Conservation (phyloP, 2,329 filamentous ascomycete species). For the Colletotrichum lindemuthianum region DNA sequence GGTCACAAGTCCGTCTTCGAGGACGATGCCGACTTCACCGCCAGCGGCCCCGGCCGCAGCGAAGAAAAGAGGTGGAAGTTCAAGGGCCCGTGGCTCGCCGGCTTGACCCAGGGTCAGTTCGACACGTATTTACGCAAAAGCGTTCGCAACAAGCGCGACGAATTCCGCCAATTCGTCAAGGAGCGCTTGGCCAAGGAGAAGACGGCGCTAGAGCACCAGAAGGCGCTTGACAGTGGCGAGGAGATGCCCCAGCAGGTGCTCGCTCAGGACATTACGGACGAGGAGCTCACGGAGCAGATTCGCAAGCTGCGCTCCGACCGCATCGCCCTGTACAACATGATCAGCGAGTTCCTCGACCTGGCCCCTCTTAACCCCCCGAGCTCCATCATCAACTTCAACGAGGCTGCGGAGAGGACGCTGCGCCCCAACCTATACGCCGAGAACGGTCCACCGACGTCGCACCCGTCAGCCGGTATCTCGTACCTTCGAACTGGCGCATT, state of each 20-base stretch:
- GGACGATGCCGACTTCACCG: conserved; percentile 64
- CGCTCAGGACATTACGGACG: conserved; percentile 57
- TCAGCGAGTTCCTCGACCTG: conserved; percentile 71
- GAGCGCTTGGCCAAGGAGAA: conserved; percentile 58
- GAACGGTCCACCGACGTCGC: conserved; percentile 66
- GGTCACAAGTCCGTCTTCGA: conserved; percentile 67
- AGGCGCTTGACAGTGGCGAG: conserved; percentile 52
- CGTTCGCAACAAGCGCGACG: conserved; percentile 61
- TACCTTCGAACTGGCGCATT: conserved; percentile 67
- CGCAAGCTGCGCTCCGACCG: conserved; percentile 63
- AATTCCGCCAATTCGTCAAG: conserved; percentile 66
- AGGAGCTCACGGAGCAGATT: conserved; percentile 62
- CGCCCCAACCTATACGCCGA: conserved; percentile 57
- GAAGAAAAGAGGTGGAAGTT: conserved; percentile 71
- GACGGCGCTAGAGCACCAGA: conserved; percentile 48
- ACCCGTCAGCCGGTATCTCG: conserved; percentile 71
- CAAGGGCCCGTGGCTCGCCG: conserved; percentile 72
- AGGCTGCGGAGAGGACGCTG: conserved; percentile 36
- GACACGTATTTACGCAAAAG: conserved; percentile 62
- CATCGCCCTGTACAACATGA: conserved; percentile 60
- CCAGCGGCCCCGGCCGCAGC: conserved; percentile 39
- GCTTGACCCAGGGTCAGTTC: conserved; percentile 70
- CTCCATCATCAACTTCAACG: conserved; percentile 42
- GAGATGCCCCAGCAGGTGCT: conserved; percentile 43
- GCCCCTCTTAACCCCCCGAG: conserved; percentile 57